Conservation (phyloP, 169 alveolate species). For the Cryptosporidium viatorum region DNA sequence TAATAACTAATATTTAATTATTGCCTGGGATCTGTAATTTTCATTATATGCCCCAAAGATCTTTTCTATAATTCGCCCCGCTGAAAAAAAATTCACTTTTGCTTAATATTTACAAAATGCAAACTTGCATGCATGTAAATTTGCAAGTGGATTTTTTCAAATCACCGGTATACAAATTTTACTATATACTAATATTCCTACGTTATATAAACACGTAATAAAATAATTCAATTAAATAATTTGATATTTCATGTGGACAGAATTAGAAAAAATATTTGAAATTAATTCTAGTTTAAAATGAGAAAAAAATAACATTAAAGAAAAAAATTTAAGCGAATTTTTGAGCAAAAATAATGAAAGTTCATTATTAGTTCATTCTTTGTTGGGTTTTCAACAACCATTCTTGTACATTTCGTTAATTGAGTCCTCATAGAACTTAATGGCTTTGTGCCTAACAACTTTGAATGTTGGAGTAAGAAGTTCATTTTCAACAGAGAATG, state of each 20-base stretch:
- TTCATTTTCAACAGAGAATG: constrained; percentile 66
- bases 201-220: background rate
- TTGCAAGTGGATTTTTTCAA: background rate
- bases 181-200: background rate
- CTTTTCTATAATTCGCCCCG: constrained; percentile 14
- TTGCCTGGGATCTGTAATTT: constrained; percentile 11
- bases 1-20: background rate
- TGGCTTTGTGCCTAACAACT: constrained; percentile 75
- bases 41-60: constrained; percentile 10
- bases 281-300: too few relatives aligned
- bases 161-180: background rate
- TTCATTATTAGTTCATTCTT: background rate
- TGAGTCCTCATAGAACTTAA: constrained; percentile 20
- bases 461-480: constrained; percentile 77
- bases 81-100: background rate
- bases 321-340: background rate
- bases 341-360: background rate
- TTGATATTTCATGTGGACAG: constrained; percentile 16
- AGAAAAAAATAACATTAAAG: background rate
- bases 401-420: constrained; percentile 59
- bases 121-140: constrained; percentile 50
- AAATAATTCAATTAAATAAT: background rate
- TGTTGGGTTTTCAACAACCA: background rate
- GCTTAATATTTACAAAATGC: background rate
- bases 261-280: background rate